Base-by-base conservation (phyloP, 331 rosid species). In the Arachis monticola region DNA sequence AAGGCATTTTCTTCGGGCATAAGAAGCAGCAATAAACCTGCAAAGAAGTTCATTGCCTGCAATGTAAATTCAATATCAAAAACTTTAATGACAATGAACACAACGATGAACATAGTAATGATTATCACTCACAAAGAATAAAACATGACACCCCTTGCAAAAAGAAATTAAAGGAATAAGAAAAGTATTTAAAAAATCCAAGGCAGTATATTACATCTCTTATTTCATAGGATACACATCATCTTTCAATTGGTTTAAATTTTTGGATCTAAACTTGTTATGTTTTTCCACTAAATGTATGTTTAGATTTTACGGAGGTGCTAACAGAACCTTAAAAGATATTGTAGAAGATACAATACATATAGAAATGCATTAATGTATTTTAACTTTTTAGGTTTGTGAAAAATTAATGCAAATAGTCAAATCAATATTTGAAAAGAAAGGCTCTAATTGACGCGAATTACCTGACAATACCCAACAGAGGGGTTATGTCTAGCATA, bases 31-130 rank as follows among this genome's bases (percentile, higher is more conserved):
- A 94, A 80, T 62, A 90, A 60, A 67, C 96, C 97, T 70, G 96
- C 97, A 87, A 94, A 94, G 87, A 94, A 94, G 83, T 94, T 94
- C 97, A 90, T 94, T 74, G 92, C 99, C 97, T 92, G 97, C 89
- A 81, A 17, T 47, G 74, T 76, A 74, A 84, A 35, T 76, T 65
- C 62, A 72, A 46, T 59, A 72, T 38, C 38, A 44, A 48, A 53
- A 45, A n/a, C 58, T 1, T 67, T 60, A 66, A 73, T 42, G 67
- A 56, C 52, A 73, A 57, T 11, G 50, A 64, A 56, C 68, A 55
- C 59, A 10, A 74, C 38, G 73, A 64, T 5, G 56, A 55, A 35
- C 55, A 42, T 12, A 70, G 73, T 30, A 38, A 38, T n/a, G 32
- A 59, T 45, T 77, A 74, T 13, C 68, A 76, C 44, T 41, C 58